Evolutionary conservation across 768 basidiomycete genomes (phyloP), one percentile per base, ranked within the genome.

Genomic region (Tricholoma flavovirens): DNA sequence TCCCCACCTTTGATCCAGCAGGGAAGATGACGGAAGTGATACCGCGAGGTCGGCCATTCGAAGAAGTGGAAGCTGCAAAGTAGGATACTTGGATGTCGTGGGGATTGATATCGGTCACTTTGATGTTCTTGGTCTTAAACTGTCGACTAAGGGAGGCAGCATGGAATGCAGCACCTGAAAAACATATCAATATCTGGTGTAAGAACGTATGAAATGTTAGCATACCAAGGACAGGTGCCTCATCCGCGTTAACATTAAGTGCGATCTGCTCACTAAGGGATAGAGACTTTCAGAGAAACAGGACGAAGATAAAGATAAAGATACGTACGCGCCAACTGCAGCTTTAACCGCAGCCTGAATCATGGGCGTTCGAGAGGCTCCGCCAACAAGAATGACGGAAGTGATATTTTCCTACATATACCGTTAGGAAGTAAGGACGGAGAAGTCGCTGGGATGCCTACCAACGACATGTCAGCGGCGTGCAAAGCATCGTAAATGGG

Each of bases 101-200:
- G 3, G 79, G 72, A 14, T 72, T 70, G 56, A 90, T 77, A 67
- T 98, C 97, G 4, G 78, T 70, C 29, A 98, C 78, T 58, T 91
- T 89, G 69, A 98, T 88, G 62, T 88, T 85, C 74, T 98, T 99
- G 49, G 97, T 97, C 75, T 90, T 89, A 80, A 97, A 98, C 64
- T 91, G 91, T 38, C 88, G 79, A 61, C 88, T 93, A 24, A 95
- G 79, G 21, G 83, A 79, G 3, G 97, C 96, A 14, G 95, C 97
- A 59, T 96, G 86, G 49, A 97, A 84, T 1, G 90, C 96, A 21
- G 96, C 94, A 42, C 87, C 84, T 77, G 54, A 8, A 6, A 52
- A 21, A 29, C 14, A 51, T 40, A 57, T 54, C 54, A 63, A 51
- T 53, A 24, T 26, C 53, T n/a, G 19, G 14, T 26, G 46, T 49